Conservation (phyloP, 2,329 filamentous ascomycete species). For the Dactylellina leptospora region DNA sequence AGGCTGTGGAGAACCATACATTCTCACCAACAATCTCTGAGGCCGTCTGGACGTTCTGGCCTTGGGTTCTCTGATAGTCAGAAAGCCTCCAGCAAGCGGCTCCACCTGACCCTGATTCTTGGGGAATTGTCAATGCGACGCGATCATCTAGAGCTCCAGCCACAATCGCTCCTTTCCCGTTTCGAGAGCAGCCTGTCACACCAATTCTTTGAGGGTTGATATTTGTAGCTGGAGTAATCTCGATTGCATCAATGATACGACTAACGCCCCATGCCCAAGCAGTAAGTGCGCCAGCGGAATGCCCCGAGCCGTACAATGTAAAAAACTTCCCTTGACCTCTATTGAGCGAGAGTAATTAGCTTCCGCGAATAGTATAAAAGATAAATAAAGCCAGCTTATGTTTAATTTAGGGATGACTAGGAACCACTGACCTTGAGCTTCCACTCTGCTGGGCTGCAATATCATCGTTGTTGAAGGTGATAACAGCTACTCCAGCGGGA, state of each 20-base stretch:
- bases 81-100: constrained; percentile 70
- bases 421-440: constrained; percentile 58
- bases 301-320: constrained; percentile 67
- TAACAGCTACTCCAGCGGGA: constrained; percentile 66
- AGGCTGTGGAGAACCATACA: constrained; percentile 69
- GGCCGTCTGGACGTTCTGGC: constrained; percentile 70
- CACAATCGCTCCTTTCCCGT: constrained; percentile 72
- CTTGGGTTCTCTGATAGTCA: constrained; percentile 64
- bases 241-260: constrained; percentile 69
- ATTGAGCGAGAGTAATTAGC: not conserved
- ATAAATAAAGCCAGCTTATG: not conserved
- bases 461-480: constrained; percentile 69
- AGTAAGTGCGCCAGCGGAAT: constrained; percentile 68
- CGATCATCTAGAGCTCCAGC: constrained; percentile 69
- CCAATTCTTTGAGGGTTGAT: constrained; percentile 66
- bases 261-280: constrained; percentile 73
- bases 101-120: constrained; percentile 71
- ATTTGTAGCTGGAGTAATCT: constrained; percentile 63
- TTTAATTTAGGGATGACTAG: not conserved
- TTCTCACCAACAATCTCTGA: constrained; percentile 70
- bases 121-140: constrained; percentile 70
- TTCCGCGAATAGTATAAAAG: not conserved
- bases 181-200: constrained; percentile 72
- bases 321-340: constrained; percentile 70
- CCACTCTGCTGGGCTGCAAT: constrained; percentile 65